phyloP scores from a whole-genome alignment of 2,329 filamentous ascomycete genomes.

The Knufia fluminis region DNA sequence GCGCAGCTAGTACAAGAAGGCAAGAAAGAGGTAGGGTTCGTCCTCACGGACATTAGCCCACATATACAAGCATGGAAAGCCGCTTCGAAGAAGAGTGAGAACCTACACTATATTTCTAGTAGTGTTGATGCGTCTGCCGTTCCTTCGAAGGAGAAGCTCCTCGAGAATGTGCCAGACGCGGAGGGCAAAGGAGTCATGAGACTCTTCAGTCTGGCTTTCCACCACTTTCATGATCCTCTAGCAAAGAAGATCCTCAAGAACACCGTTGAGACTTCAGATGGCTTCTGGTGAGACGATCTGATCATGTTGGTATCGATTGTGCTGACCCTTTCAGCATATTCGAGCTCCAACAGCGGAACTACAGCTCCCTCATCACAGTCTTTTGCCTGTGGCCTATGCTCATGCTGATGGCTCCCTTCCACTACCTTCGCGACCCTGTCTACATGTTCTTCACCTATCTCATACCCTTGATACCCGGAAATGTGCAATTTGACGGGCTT shows the following conservation, averaged over 20 bases:
- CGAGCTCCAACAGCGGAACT: slow-evolving; percentile 60
- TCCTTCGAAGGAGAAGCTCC: slow-evolving; percentile 38
- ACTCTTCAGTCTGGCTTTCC: slow-evolving; percentile 65
- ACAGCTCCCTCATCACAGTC: slow-evolving; percentile 46
- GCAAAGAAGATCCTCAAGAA: slow-evolving; percentile 54
- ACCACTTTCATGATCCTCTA: slow-evolving; percentile 61
- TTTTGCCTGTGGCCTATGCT: slow-evolving; percentile 35
- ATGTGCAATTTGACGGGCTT: slow-evolving; percentile 60
- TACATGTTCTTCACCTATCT: slow-evolving; percentile 58
- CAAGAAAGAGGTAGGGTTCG: slow-evolving; percentile 41
- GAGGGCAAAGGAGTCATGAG: slow-evolving; percentile 51
- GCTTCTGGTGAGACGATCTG: slow-evolving; percentile 24
- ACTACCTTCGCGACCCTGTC: slow-evolving; percentile 40
- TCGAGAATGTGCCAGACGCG: slow-evolving; percentile 19
- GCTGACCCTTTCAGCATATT: slow-evolving; percentile 43
- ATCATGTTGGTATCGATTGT: too few species aligned
- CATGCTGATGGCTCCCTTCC: slow-evolving; percentile 26
- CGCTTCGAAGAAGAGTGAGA: slow-evolving; percentile 43
- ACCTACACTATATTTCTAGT: slow-evolving; percentile 51
- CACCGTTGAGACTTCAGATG: slow-evolving; percentile 47
- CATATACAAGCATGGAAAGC: slow-evolving; percentile 52
- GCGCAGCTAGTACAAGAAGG: slow-evolving; percentile 18
- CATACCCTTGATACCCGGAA: slow-evolving; percentile 57
- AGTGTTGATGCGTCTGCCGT: slow-evolving; percentile 58
- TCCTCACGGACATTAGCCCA: slow-evolving; percentile 59